These are phyloP conservation scores for Pythium dissimile DNA, from an alignment of 352 stramenopile genomes.

Conservation along the genomic window DNA sequence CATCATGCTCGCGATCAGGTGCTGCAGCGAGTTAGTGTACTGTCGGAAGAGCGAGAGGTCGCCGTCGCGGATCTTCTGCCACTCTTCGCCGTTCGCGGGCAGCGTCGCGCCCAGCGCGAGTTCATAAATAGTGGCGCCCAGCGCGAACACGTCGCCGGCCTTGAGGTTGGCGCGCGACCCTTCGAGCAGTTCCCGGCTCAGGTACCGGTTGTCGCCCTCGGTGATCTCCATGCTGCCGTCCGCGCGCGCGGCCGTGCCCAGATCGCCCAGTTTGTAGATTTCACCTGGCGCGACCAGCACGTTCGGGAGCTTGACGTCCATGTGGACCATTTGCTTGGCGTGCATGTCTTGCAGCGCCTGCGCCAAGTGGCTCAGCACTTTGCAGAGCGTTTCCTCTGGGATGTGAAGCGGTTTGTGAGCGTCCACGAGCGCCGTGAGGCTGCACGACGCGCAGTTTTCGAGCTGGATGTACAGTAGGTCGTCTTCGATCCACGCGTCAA, in stretches of 20 bases:
- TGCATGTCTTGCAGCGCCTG: constrained; percentile 83
- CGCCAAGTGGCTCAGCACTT: constrained; percentile 71
- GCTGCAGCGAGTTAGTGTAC: constrained; percentile 86
- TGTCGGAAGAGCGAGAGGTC: constrained; percentile 81
- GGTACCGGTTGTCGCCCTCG: constrained; percentile 83
- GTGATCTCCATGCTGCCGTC: constrained; percentile 85
- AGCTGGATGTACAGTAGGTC: constrained; percentile 87
- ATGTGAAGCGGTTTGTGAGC: constrained; percentile 60
- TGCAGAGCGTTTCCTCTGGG: constrained; percentile 69
- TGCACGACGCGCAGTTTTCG: constrained; percentile 68
- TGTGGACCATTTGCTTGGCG: constrained; percentile 80
- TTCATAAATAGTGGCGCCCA: constrained; percentile 84
- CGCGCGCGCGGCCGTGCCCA: constrained; percentile 75
- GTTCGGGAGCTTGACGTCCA: constrained; percentile 88
- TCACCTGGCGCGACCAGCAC: constrained; percentile 58
- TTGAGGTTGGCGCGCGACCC: constrained; percentile 72
- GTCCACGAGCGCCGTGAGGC: constrained; percentile 57
- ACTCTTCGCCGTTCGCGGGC: constrained; percentile 72
- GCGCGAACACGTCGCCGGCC: constrained; percentile 80
- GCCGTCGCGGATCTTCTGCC: constrained; percentile 84
- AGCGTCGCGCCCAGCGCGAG: constrained; percentile 66
- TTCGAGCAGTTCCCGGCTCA: constrained; percentile 80
- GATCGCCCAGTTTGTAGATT: constrained; percentile 79
- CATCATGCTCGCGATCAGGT: constrained; percentile 86
- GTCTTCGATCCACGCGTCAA: constrained; percentile 87